Percentiles rank a stretch among this genome's conserved stretches.
phyloP scores from a whole-genome alignment of 805 yeast genomes.

The Yarrowia sp. region DNA sequence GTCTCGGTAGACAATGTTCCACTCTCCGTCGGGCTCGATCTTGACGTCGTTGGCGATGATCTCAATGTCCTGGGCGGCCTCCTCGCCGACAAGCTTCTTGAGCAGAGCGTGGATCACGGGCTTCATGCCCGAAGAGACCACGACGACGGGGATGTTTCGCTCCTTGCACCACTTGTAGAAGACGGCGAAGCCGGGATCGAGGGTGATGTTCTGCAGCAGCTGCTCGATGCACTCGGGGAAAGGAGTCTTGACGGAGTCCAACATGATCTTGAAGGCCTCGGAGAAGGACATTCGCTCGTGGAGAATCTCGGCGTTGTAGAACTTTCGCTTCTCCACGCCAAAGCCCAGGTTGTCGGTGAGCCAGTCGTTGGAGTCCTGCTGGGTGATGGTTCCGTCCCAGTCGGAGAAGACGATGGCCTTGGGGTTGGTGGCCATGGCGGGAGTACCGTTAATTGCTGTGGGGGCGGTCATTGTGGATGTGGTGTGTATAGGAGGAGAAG shows the following conservation, averaged over 20 bases:
- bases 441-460: conserved; percentile 25
- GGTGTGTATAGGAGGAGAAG: background rate
- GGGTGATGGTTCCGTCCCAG: conserved; percentile 96
- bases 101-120: conserved; percentile 83
- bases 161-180: conserved; percentile 77
- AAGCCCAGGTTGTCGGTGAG: conserved; percentile 87
- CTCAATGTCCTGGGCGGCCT: conserved; percentile 66
- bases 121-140: conserved; percentile 90
- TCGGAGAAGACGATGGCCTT: conserved; percentile 91
- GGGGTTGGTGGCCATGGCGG: conserved; percentile 39
- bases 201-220: conserved; percentile 60
- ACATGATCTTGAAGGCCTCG: conserved; percentile 82
- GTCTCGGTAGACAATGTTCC: conserved; percentile 86
- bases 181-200: conserved; percentile 87
- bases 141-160: conserved; percentile 74
- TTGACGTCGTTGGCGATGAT: conserved; percentile 79
- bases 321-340: conserved; percentile 65
- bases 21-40: conserved; percentile 53
- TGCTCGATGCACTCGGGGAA: conserved; percentile 76
- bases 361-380: conserved; percentile 91
- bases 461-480: background rate
- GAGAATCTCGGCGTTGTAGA: conserved; percentile 68
- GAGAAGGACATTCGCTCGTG: conserved; percentile 60
- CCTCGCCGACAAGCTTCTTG: conserved; percentile 69
- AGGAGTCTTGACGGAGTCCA: conserved; percentile 71